Percentiles rank a stretch among this genome's conserved stretches.
phyloP scores from a whole-genome alignment of 768 basidiomycete genomes.

The Boletus insuetus region DNA sequence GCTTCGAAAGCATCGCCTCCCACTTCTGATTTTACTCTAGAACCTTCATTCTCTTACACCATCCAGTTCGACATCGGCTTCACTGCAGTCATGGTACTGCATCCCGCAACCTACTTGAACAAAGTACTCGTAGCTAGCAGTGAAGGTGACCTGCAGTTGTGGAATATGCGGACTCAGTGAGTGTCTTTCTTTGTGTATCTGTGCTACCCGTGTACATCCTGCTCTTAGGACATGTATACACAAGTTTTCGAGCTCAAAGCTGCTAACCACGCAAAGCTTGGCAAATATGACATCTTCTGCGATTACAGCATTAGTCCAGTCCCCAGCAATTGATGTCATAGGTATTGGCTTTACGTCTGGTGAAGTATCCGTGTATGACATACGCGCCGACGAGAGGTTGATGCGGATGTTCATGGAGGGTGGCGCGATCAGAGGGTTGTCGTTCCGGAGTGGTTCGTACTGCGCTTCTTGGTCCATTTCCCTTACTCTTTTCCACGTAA shows the following conservation, averaged over 20 bases:
- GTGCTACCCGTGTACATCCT: background rate
- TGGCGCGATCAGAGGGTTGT: constrained; percentile 68
- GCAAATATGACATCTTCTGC: constrained; percentile 36
- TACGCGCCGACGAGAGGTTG: constrained; percentile 85
- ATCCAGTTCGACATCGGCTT: constrained; percentile 83
- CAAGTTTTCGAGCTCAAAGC: constrained; percentile 56
- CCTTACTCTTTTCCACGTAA: constrained; percentile 28
- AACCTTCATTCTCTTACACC: constrained; percentile 39
- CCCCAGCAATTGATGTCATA: constrained; percentile 93
- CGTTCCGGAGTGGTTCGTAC: constrained; percentile 80
- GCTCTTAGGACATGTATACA: constrained; percentile 73
- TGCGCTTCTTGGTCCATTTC: background rate
- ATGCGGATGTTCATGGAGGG: constrained; percentile 92
- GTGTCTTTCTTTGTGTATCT: constrained; percentile 21
- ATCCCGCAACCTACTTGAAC: constrained; percentile 96
- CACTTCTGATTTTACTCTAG: constrained; percentile 16
- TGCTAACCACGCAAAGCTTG: constrained; percentile 43
- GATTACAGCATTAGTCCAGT: constrained; percentile 81
- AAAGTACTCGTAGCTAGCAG: constrained; percentile 85
- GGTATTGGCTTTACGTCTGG: constrained; percentile 91
- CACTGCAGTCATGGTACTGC: constrained; percentile 80
- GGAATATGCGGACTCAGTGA: constrained; percentile 87
- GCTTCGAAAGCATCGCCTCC: background rate
- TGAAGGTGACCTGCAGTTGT: constrained; percentile 84
- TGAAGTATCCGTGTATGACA: constrained; percentile 84